These are phyloP conservation scores for Dictyostelium firmibasis DNA, from an alignment of 78 protist genomes.

Conservation along the genomic window DNA sequence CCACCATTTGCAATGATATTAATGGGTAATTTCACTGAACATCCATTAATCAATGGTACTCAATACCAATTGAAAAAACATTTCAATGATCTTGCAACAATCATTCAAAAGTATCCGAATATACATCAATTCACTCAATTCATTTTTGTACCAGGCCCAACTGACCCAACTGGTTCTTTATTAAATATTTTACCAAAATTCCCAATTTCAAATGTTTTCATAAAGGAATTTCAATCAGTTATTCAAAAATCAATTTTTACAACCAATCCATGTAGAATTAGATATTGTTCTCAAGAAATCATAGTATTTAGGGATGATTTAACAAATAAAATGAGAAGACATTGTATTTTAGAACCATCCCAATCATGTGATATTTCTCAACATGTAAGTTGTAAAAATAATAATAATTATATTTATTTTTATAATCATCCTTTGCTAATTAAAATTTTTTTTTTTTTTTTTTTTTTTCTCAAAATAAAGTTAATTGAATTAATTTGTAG, in stretches of 20 bases:
- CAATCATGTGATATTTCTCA: slow-evolving; percentile 15
- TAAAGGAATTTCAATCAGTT: not conserved
- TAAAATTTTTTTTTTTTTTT: not conserved
- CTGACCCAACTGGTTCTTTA: slow-evolving; percentile 47
- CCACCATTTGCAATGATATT: slow-evolving; percentile 65
- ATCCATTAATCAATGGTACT: slow-evolving; percentile 11
- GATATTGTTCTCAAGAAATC: slow-evolving; percentile 82
- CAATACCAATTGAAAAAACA: slow-evolving; percentile 39
- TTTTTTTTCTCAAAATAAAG: no score
- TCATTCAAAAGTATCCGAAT: slow-evolving; percentile 27
- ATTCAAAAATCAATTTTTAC: slow-evolving; percentile 41
- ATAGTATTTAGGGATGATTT: slow-evolving; percentile 83
- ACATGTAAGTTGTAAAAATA: slow-evolving; percentile 8
- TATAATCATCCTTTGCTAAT: not conserved
- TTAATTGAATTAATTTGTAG: slow-evolving; percentile 40
- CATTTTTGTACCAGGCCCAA: slow-evolving; percentile 83
- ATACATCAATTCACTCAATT: slow-evolving; percentile 8
- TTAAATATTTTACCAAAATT: slow-evolving; percentile 64
- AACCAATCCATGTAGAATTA: slow-evolving; percentile 82
- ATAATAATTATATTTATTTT: not conserved
- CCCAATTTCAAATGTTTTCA: slow-evolving; percentile 44
- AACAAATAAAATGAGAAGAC: slow-evolving; percentile 70
- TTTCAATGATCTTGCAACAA: not conserved
- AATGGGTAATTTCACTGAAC: slow-evolving; percentile 84
- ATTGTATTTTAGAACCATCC: slow-evolving; percentile 62